A percentile compares a stretch with the other conserved stretches of the same genome.
Conservation (phyloP, 257 asterid genomes). For the Nicotiana attenuata region DNA sequence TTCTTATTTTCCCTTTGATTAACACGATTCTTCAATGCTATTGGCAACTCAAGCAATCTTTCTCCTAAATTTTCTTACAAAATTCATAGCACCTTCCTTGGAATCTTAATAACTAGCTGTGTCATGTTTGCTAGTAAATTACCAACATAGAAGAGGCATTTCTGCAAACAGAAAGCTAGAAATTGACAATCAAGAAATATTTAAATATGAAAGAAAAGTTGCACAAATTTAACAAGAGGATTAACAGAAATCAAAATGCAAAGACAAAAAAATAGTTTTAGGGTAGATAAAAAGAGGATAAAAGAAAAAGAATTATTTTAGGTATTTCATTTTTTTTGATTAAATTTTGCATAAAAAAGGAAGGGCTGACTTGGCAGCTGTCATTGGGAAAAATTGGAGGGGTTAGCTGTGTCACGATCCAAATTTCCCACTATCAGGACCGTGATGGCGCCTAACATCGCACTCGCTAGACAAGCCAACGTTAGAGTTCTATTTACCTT, state of each 20-base stretch:
- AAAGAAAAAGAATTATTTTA: background rate
- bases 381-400: no score
- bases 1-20: background rate
- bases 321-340: no score
- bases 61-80: no score
- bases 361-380: no score
- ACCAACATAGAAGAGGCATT: background rate
- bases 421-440: no score
- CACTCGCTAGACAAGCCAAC: no score
- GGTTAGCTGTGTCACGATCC: no score
- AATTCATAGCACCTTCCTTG: background rate
- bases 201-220: background rate
- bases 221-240: background rate
- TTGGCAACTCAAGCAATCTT: background rate
- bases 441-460: no score
- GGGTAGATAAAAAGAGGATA: background rate
- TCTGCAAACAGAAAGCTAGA: background rate
- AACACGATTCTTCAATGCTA: conserved; percentile 3
- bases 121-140: background rate
- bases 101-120: background rate
- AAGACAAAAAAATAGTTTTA: background rate
- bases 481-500: no score
- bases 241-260: background rate
- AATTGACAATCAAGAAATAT: no score
- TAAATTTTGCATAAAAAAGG: no score